A percentile compares a stretch with the other conserved stretches of the same genome.
phyloP scores from a whole-genome alignment of 1,139 yeast species.

The Yamadazyma songkhlaensis region DNA sequence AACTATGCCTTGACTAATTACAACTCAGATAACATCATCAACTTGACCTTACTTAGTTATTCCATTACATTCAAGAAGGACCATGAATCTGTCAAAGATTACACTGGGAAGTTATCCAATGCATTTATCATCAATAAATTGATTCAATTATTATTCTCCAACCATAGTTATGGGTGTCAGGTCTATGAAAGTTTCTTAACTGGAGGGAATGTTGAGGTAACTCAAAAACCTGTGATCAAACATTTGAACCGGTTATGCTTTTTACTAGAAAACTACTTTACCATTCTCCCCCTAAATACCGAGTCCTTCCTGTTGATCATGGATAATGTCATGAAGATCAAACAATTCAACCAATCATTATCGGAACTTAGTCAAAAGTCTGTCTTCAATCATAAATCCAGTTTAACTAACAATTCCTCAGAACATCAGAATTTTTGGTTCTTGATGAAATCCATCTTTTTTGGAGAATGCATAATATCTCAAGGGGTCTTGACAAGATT shows the following conservation, averaged over 20 bases:
- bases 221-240: conserved; percentile 43
- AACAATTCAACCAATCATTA: conserved; percentile 26
- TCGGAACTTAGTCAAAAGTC: conserved; percentile 23
- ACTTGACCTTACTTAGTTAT: conserved; percentile 33
- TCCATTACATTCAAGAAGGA: conserved; percentile 27
- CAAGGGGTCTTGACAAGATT: conserved; percentile 54
- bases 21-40: conserved; percentile 22
- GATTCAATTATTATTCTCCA: conserved; percentile 21
- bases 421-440: conserved; percentile 31
- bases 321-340: conserved; percentile 19
- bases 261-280: conserved; percentile 37
- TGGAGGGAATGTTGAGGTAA: conserved; percentile 11
- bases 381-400: conserved; percentile 18
- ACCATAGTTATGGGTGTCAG: conserved; percentile 12
- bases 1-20: conserved; percentile 22
- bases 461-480: conserved; percentile 51
- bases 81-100: conserved; percentile 18
- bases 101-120: conserved; percentile 23
- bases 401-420: conserved; percentile 12
- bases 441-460: conserved; percentile 42
- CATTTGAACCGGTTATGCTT: conserved; percentile 50
- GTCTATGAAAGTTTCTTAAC: conserved; percentile 21
- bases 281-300: conserved; percentile 17
- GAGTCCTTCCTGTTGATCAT: conserved; percentile 20
- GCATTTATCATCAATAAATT: conserved; percentile 23